Evolutionary conservation across 2,329 filamentous ascomycete species (phyloP).

Genomic region (Fusarium sp.): DNA sequence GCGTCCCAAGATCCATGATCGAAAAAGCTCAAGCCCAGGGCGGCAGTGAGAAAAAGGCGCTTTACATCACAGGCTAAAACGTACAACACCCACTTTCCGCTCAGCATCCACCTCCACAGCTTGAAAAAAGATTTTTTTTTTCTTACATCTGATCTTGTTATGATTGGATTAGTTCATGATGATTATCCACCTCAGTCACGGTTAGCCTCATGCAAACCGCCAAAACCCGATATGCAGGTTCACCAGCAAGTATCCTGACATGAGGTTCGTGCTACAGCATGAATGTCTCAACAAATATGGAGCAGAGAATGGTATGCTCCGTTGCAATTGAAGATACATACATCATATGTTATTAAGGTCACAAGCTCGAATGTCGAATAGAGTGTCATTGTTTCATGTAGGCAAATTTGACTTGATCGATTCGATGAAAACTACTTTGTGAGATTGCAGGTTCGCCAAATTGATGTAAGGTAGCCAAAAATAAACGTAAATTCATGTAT

Average conservation of each 20-base stretch:
- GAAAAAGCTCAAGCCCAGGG: slow-evolving; percentile 14
- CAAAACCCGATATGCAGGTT: slow-evolving; percentile 20
- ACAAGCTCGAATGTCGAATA: background rate
- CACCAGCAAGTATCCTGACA: background rate
- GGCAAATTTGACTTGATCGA: background rate
- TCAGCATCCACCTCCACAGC: slow-evolving; percentile 27
- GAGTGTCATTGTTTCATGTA: background rate
- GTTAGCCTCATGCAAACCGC: slow-evolving; percentile 18
- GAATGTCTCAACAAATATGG: background rate
- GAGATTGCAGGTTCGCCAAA: background rate
- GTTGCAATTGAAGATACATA: background rate
- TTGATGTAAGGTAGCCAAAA: background rate
- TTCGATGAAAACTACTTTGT: background rate
- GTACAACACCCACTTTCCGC: slow-evolving; percentile 28
- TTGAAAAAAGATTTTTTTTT: slow-evolving; percentile 31
- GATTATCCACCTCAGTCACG: slow-evolving; percentile 1
- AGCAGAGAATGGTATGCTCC: background rate
- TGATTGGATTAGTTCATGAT: slow-evolving; percentile 14
- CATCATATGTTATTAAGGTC: background rate
- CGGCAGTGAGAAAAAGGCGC: slow-evolving; percentile 25
- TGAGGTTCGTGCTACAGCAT: slow-evolving; percentile 25
- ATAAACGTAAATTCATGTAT: background rate
- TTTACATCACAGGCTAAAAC: slow-evolving; percentile 17
- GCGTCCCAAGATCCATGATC: slow-evolving; percentile 7
- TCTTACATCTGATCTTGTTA: slow-evolving; percentile 6